Base-by-base conservation (phyloP, 2,329 filamentous ascomycete species). In the Eurotiales sp. region DNA sequence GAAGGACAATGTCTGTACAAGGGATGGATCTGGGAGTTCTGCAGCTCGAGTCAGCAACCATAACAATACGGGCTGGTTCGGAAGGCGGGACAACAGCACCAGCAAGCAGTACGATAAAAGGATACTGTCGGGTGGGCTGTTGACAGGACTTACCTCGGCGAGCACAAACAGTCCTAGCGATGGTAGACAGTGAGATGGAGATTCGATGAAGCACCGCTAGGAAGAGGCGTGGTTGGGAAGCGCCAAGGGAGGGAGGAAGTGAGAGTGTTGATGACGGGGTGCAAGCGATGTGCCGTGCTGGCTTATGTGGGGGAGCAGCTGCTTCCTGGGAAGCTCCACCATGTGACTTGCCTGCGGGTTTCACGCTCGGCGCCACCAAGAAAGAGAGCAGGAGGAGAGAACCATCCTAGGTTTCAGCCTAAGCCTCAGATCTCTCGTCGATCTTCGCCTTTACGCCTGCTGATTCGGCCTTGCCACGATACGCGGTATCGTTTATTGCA, bases 131-230 rank as follows among this genome's bases (percentile, higher is more conserved):
- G n/a, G n/a, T n/a, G n/a, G n/a, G n/a, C n/a, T n/a, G n/a, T n/a
- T n/a, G 17, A 49, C 23, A 29, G 22, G 39, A 11, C 47, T 43
- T 50, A 50, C 47, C 47, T 49, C 37, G 23, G 17, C 12, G n/a
- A n/a, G n/a, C n/a, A n/a, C n/a, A 37, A 8, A 19, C 12, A n/a
- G 15, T 3, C 15, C 15, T 37, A 15, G n/a, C 34, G 21, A 12
- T 8, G 4, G 12, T 21, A 21, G n/a, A 15, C 17, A 11, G 17
- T 17, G 21, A 11, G 6, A 19, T 8, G 7, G 17, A 19, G 8
- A 37, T 17, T 19, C 15, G 17, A 21, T n/a, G 32, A 27, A 10
- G 29, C 45, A 48, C 39, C 25, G 19, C n/a, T 32, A 41, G 36
- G 14, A 30, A 15, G 25, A 32, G 29, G 36, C 17, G 36, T 41